Percentiles rank a stretch among this genome's conserved stretches.
phyloP scores from a whole-genome alignment of 495 filamentous ascomycete genomes.

The Hypoxylon fuscum region DNA sequence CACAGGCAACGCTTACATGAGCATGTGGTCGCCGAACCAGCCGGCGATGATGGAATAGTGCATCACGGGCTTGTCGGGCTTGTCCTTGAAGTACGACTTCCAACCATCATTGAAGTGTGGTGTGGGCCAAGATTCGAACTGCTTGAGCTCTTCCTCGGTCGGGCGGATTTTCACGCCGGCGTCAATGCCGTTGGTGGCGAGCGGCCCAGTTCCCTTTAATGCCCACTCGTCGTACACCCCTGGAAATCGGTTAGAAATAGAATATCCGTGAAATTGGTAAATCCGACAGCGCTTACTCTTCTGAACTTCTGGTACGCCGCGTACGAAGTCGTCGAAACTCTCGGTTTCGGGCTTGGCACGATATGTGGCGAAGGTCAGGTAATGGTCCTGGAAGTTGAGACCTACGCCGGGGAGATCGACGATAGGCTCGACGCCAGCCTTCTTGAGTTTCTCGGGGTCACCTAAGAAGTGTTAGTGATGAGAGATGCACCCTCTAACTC shows the following conservation, averaged over 20 bases:
- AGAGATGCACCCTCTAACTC: not conserved
- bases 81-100: constrained; percentile 85
- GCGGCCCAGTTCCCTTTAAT: constrained; percentile 77
- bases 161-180: constrained; percentile 84
- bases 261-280: not conserved
- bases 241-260: constrained; percentile 22
- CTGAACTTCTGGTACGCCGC: constrained; percentile 75
- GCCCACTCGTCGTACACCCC: constrained; percentile 79
- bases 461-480: constrained; percentile 35
- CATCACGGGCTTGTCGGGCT: constrained; percentile 89
- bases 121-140: constrained; percentile 72
- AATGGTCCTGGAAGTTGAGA: constrained; percentile 86
- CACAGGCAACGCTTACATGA: constrained; percentile 53
- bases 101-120: constrained; percentile 74
- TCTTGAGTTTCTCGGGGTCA: constrained; percentile 76
- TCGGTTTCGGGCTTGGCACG: constrained; percentile 81
- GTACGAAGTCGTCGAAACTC: constrained; percentile 81
- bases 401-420: constrained; percentile 85
- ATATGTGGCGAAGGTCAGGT: constrained; percentile 79
- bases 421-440: constrained; percentile 73
- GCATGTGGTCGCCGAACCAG: constrained; percentile 75
- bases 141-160: constrained; percentile 71
- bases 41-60: constrained; percentile 77
- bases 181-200: constrained; percentile 87
- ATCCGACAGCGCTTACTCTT: constrained; percentile 53